These are phyloP conservation scores for Cystobasidium sp. DNA, from an alignment of 1,284 basidiomycete species.

Conservation along the genomic window DNA sequence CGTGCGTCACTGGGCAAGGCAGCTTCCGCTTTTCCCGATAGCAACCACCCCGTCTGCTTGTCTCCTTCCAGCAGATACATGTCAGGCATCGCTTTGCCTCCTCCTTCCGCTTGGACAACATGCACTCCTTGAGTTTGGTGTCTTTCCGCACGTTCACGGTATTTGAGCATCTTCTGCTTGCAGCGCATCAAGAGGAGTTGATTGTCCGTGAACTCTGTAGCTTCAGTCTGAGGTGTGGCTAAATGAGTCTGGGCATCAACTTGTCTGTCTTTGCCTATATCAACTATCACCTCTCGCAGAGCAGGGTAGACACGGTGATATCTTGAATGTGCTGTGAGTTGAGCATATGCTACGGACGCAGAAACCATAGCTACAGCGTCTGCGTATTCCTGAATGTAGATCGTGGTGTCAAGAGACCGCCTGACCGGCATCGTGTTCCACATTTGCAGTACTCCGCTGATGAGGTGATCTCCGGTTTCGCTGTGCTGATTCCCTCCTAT, in stretches of 20 bases:
- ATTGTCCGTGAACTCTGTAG: conserved; percentile 2
- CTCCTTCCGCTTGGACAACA: no score
- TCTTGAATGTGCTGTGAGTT: background rate
- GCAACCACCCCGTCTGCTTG: no score
- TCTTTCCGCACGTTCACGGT: conserved; percentile 1
- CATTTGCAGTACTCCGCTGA: background rate
- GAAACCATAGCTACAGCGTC: conserved; percentile 1
- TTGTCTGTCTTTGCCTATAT: conserved; percentile 13
- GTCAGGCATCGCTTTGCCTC: no score
- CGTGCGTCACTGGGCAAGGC: no score
- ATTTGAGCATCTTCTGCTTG: background rate
- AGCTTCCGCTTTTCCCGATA: no score
- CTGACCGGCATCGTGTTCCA: background rate
- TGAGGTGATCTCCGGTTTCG: background rate
- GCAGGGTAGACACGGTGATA: conserved; percentile 9
- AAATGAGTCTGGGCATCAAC: background rate
- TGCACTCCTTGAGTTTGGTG: background rate
- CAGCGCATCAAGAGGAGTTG: conserved; percentile 1
- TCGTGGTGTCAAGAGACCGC: conserved; percentile 9
- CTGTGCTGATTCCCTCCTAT: conserved; percentile 3
- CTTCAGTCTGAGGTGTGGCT: background rate
- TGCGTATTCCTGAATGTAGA: conserved; percentile 24
- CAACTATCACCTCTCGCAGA: background rate
- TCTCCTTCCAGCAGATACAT: no score
- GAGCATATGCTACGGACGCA: conserved; percentile 2